Evolutionary conservation across 139 green algal genomes (phyloP).

Genomic region (Closterium sp.): DNA sequence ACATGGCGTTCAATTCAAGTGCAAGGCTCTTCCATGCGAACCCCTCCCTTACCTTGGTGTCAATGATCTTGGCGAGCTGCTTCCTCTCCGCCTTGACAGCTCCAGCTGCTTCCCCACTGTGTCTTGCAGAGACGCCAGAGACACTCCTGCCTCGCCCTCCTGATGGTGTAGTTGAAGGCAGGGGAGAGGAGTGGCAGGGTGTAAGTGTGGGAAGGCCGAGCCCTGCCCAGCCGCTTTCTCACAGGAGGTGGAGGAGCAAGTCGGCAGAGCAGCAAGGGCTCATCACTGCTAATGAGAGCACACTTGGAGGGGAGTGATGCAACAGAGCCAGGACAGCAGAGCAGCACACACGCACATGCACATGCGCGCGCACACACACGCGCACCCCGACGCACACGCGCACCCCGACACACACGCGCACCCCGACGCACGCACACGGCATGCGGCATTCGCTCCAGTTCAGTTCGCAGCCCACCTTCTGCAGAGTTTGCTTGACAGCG

Average conservation of each 20-base stretch:
- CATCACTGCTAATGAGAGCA: no score
- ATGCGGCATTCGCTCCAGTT: no score
- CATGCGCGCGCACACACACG: neutral
- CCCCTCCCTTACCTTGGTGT: neutral
- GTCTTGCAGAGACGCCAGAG: neutral
- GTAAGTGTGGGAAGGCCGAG: neutral
- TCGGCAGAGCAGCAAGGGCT: no score
- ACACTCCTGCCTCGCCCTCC: neutral
- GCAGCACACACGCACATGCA: neutral
- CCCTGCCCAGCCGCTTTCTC: no score
- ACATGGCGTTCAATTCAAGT: no score
- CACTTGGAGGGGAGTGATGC: no score
- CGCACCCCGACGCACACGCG: neutral
- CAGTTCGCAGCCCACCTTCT: neutral
- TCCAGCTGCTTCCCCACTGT: neutral
- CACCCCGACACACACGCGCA: neutral
- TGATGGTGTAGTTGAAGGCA: neutral
- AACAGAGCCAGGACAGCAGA: no score
- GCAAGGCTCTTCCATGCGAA: no score
- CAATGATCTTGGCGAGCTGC: neutral
- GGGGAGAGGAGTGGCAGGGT: neutral
- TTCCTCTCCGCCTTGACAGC: neutral
- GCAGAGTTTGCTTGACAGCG: neutral
- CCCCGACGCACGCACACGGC: neutral
- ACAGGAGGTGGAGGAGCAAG: neutral